A percentile compares a stretch with the other conserved stretches of the same genome.
Evolutionary conservation across 164 flowering plant genomes (phyloP).

Genomic region (Cinnamomum chago): DNA sequence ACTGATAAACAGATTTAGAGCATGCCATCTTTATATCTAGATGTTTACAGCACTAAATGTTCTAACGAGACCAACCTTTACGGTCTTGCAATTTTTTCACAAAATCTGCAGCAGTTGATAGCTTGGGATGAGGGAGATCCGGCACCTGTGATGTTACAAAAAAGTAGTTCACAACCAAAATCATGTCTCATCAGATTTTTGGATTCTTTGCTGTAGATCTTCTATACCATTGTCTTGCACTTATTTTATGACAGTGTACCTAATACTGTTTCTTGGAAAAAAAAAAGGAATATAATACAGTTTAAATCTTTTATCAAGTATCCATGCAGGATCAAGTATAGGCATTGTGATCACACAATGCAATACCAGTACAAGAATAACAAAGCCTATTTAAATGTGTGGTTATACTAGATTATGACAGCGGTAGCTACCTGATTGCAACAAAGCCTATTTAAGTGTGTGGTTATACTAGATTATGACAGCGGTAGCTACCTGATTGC

Average conservation of each 20-base stretch:
- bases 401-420: neutral
- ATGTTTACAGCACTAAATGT: neutral
- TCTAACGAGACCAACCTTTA: constrained; percentile 29
- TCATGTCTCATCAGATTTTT: neutral
- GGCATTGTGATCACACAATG: too few relatives aligned
- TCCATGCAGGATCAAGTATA: too few relatives aligned
- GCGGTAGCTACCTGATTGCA: constrained; percentile 30
- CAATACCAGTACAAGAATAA: too few relatives aligned
- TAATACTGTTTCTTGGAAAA: too few relatives aligned
- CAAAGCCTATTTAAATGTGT: too few relatives aligned
- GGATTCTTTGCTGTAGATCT: too few relatives aligned
- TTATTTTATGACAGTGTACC: too few relatives aligned
- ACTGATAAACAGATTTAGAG: neutral
- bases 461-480: neutral
- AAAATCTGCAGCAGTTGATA: constrained; percentile 46
- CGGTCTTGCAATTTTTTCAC: constrained; percentile 54
- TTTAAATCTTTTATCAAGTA: too few relatives aligned
- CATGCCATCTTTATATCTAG: neutral
- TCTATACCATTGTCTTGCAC: too few relatives aligned
- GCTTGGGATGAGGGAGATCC: constrained; percentile 35
- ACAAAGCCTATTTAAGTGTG: too few relatives aligned
- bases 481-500: constrained; percentile 29
- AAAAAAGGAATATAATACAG: too few relatives aligned
- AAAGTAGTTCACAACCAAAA: neutral
- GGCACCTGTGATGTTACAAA: constrained; percentile 16